Percentiles rank a stretch among this genome's conserved stretches.
Conservation (phyloP, 495 filamentous ascomycete genomes). For the Penicillium cinerascens region DNA sequence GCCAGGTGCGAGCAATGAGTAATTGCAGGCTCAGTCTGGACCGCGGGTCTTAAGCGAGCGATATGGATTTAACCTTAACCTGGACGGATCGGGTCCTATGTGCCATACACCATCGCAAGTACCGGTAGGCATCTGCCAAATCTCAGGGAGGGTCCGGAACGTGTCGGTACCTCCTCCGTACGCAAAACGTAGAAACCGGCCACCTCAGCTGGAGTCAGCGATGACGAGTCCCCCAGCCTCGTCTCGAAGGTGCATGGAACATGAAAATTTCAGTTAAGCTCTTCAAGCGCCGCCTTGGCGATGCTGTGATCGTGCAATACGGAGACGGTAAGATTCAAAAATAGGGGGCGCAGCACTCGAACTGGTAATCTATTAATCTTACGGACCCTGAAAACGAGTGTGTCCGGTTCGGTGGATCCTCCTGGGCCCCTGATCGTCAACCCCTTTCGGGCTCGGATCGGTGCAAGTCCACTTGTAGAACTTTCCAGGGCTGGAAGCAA, state of each 20-base stretch:
- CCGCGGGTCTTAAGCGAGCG: not conserved
- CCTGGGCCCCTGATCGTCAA: constrained; percentile 16
- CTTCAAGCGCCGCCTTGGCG: constrained; percentile 16
- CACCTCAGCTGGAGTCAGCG: not conserved
- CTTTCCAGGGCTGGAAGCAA: not conserved
- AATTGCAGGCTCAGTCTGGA: not conserved
- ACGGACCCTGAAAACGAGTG: constrained; percentile 22
- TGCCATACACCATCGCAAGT: not conserved
- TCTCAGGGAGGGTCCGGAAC: not conserved
- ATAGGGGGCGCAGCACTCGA: not conserved
- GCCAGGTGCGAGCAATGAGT: not conserved
- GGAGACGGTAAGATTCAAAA: not conserved
- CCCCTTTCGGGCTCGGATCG: constrained; percentile 3
- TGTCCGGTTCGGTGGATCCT: constrained; percentile 6
- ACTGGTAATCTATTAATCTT: constrained; percentile 8
- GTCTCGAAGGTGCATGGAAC: not conserved
- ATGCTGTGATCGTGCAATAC: constrained; percentile 7
- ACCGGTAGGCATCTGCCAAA: not conserved
- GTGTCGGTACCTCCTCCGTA: no score
- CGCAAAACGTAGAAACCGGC: no score
- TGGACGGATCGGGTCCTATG: not conserved
- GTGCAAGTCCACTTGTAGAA: not conserved
- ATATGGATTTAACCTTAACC: constrained; percentile 2
- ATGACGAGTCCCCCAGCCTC: not conserved
- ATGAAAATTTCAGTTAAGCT: constrained; percentile 8